Evolutionary conservation across 805 yeast genomes (phyloP), one percentile per base, ranked within the genome.

Genomic region (Lachancea mirantina): DNA sequence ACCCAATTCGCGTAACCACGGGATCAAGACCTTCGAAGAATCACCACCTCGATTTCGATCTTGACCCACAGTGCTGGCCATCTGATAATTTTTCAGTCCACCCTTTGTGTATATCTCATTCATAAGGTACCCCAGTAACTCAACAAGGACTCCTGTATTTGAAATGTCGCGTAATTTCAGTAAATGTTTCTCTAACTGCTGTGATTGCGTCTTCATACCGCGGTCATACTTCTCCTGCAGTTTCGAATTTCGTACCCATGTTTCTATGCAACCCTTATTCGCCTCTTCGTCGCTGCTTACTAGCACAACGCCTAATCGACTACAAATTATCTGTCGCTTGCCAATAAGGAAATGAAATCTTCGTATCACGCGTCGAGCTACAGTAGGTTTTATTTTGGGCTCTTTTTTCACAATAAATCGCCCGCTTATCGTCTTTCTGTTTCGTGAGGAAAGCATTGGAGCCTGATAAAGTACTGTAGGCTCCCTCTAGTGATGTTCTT

Each of bases 31-130:
- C 44, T 79, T 83, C 2, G 95, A 85, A 0, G 96, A 84, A 51
- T 89, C 98, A 2, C 96, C 95, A 0, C 98, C 97, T 41, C 97
- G 56, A 28, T 68, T 67, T 0, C 57, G 52, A 37, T 74, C 72
- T 48, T 89, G 98, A 0, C 98, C 98, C 31, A 76, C 74, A 1
- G 81, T 71, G 2, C 95, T 84, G 0, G 97, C 97, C 14, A 67
- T 57, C 50, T 89, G 98, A 53, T 89, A 89, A 8, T 73, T 72
- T 30, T 74, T 68, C 2, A 89, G 54, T 0, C 96, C 96, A 0
- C 96, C 96, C 26, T 76, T 63, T 25, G 62, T 66, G 6, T 62
- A 62, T 3, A 81, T 68, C 48, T 83, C 87, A 3, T 64, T 68
- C 40, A 76, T 79, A 5, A 87, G 72, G 31, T 64, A 65, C 0